Evolutionary conservation across 2,329 filamentous ascomycete genomes (phyloP), one percentile per base, ranked within the genome.

Genomic region (Leptodontidium sp.): DNA sequence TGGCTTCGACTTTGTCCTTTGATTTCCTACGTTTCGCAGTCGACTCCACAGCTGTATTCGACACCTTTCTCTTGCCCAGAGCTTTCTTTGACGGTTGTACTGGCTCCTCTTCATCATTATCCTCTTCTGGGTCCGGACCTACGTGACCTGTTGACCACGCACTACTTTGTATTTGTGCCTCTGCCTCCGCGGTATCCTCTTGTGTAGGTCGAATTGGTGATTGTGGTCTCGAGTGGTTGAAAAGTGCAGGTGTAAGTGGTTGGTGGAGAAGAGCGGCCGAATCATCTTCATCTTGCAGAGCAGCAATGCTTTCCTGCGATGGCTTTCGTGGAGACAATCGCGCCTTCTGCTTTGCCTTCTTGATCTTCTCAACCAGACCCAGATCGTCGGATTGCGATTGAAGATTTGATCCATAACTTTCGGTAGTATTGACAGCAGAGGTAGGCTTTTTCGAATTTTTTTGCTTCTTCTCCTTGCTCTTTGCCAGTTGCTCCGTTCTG

Each of bases 21-120:
- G 43, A 38, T 26, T 61, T 58, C n/a, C 65, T 67, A 29, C 71
- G 72, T 50, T 71, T 73, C 9, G 45, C 61, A 43, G 66, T 35
- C 21, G 59, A 35, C n/a, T 64, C 55, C 4, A 47, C 4, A 1
- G 24, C 17, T 14, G 64, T 24, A 49, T 70, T 66, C 3, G 64
- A 66, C 15, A 71, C 72, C 52, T 73, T 75, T 26, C 74, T 67
- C 63, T 77, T 76, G 2, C 75, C 74, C 7, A 75, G 57, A 8
- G 73, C 67, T 58, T 76, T 76, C 63, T 68, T 67, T 9, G 75
- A 75, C 8, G 69, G 71, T 50, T 40, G 62, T 49, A 63, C 58
- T 8, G 70, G 67, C 26, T 61, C 49, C 12, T 47, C 50, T 8
- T 61, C 35, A 12, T 58, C 40, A 6, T 68, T 57, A 11, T 62